These are phyloP conservation scores for Penicillium sclerotiorum DNA, from an alignment of 2,329 filamentous ascomycete species.

Conservation along the genomic window DNA sequence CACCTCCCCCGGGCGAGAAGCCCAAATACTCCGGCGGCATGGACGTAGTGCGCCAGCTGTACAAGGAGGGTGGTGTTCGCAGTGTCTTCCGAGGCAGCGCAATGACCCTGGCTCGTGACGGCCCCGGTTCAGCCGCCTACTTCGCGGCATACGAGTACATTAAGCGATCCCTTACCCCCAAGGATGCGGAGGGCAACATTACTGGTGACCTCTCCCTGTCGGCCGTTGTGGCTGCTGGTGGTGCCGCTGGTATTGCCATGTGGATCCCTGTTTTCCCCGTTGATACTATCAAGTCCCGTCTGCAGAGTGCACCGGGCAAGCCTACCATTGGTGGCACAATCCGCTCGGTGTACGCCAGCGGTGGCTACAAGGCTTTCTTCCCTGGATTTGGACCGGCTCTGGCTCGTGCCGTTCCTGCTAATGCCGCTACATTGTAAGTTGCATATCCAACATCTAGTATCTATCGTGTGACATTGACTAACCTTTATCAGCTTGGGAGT, in stretches of 20 bases:
- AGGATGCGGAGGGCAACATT: conserved; percentile 73
- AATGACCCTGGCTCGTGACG: conserved; percentile 91
- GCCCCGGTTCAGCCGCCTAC: conserved; percentile 90
- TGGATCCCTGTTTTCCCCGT: conserved; percentile 99
- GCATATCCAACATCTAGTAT: not conserved
- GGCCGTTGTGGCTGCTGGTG: conserved; percentile 84
- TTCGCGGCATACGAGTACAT: conserved; percentile 97
- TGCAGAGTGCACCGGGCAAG: conserved; percentile 88
- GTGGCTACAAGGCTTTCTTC: conserved; percentile 92
- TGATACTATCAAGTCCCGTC: conserved; percentile 90
- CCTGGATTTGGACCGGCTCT: conserved; percentile 92
- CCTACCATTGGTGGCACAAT: conserved; percentile 80
- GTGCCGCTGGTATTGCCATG: conserved; percentile 92
- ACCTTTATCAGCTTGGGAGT: conserved; percentile 46
- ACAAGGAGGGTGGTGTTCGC: conserved; percentile 84
- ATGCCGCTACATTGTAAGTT: conserved; percentile 82
- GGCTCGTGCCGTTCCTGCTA: conserved; percentile 89
- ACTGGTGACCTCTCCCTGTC: conserved; percentile 76
- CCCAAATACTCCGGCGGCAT: conserved; percentile 84
- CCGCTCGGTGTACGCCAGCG: conserved; percentile 76
- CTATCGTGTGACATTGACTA: conserved; percentile 8
- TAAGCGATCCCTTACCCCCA: conserved; percentile 82
- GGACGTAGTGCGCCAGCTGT: conserved; percentile 92
- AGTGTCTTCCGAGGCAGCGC: conserved; percentile 89
- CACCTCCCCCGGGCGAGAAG: conserved; percentile 83